Evolutionary conservation across 768 basidiomycete species (phyloP).

Genomic region (Trametes maxima): DNA sequence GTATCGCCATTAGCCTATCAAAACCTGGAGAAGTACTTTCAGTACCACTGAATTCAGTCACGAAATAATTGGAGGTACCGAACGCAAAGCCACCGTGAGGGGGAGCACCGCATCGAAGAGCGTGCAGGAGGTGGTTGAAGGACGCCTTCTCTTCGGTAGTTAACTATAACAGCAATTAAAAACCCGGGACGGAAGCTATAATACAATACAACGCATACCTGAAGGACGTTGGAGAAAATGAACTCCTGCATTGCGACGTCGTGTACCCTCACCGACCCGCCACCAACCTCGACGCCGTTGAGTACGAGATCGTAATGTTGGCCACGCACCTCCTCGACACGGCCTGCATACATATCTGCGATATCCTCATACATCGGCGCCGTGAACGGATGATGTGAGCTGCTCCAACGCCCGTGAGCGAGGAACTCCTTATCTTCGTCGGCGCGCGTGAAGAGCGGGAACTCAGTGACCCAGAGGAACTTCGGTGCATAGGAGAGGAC

Average conservation of each 20-base stretch:
- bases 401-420: conserved; percentile 87
- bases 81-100: conserved; percentile 96
- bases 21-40: conserved; percentile 59
- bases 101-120: conserved; percentile 87
- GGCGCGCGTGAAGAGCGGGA: conserved; percentile 86
- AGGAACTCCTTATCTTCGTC: conserved; percentile 88
- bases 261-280: conserved; percentile 91
- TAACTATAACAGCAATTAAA: conserved; percentile 50
- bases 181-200: background rate
- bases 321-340: conserved; percentile 51
- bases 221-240: conserved; percentile 73
- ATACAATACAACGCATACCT: conserved; percentile 51
- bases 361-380: conserved; percentile 94
- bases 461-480: conserved; percentile 96
- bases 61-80: conserved; percentile 45
- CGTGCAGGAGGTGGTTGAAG: conserved; percentile 85
- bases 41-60: background rate
- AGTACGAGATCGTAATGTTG: conserved; percentile 97
- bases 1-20: conserved; percentile 89
- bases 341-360: conserved; percentile 67
- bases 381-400: conserved; percentile 95
- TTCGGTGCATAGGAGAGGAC: conserved; percentile 61
- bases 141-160: conserved; percentile 68
- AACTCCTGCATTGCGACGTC: conserved; percentile 86
- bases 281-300: conserved; percentile 92